Evolutionary conservation across 371 early-diverging fungal genomes (phyloP), one percentile per base, ranked within the genome.

Genomic region (Blastocladiella emersonii): DNA sequence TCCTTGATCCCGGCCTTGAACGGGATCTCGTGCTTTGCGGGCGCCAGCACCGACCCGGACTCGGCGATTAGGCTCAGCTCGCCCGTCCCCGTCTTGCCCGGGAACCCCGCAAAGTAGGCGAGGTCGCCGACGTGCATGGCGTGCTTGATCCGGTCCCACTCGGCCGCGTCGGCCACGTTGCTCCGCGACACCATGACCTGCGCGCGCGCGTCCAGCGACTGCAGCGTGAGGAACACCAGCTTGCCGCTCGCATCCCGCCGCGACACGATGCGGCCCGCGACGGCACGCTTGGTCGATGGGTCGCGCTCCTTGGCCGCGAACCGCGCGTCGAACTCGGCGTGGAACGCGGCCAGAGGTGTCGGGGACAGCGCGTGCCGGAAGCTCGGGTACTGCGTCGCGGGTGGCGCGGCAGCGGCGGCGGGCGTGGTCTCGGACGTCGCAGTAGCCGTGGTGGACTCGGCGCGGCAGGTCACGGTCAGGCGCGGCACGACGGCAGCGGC

Each of bases 11-110:
- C 85, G 23, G 73, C 65, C 45, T 75, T 70, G 17, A 77, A 80
- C 10, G 99, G 99, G 34, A 96, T 81, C 10, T 81, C 74, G 64
- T 86, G 87, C 25, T 94, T 67, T 65, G 98, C 98, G 17, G 98
- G 96, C 3, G 95, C 68, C 19, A 99, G 80, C 7, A 96, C 72
- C n/a, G 72, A 66, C 34, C 89, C 66, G 3, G 68, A 68, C 2
- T 71, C 71, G 34, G 82, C 85, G 68, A 88, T 85, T 3, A 98
- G 68, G 66, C 89, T 87, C 3, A 88, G 70, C 69, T 95, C 90
- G 10, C 93, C 93, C 13, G 82, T 83, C 56, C 84, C 83, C 17
- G 94, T 91, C 65, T 79, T 85, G 7, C 92, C 93, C 37, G 85
- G 73, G 35, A 78, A 70, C 35, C 97, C 97, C 2, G 71, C 76